Conservation (phyloP, 208 protist species). For the Tritrichomonas musculus region DNA sequence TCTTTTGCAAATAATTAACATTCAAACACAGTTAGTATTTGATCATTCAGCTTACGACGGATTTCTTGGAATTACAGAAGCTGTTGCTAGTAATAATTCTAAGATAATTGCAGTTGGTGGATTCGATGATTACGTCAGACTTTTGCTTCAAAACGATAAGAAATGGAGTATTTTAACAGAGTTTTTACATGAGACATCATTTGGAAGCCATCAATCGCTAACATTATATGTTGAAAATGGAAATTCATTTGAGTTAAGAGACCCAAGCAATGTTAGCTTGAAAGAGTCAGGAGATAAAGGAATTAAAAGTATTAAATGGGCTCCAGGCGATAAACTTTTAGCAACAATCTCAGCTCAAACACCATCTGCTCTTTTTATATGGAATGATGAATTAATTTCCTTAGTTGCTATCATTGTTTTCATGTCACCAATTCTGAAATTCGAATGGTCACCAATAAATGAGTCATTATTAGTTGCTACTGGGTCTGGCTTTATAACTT, state of each 20-base stretch:
- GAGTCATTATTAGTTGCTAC: neutral
- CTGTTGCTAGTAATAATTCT: neutral
- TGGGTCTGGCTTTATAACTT: neutral
- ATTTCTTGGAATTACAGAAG: neutral
- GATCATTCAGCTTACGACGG: constrained; percentile 22
- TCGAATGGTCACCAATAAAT: neutral
- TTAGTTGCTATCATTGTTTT: neutral
- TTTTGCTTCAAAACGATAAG: neutral
- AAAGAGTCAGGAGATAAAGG: neutral
- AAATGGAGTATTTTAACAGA: neutral
- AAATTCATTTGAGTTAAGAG: neutral
- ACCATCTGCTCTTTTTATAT: neutral
- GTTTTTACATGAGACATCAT: neutral
- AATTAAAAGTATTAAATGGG: neutral
- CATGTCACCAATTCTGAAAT: neutral
- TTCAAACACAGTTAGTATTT: neutral
- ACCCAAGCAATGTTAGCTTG: too few relatives aligned
- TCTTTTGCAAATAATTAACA: neutral
- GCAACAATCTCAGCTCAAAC: neutral
- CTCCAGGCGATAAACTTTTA: neutral
- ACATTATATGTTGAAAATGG: neutral
- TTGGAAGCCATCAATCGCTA: neutral
- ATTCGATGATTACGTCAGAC: neutral
- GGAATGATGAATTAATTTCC: neutral
- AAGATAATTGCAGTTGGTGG: constrained; percentile 4